Base-by-base conservation (phyloP, 83 land plant genomes). In the Larix sibirica region DNA sequence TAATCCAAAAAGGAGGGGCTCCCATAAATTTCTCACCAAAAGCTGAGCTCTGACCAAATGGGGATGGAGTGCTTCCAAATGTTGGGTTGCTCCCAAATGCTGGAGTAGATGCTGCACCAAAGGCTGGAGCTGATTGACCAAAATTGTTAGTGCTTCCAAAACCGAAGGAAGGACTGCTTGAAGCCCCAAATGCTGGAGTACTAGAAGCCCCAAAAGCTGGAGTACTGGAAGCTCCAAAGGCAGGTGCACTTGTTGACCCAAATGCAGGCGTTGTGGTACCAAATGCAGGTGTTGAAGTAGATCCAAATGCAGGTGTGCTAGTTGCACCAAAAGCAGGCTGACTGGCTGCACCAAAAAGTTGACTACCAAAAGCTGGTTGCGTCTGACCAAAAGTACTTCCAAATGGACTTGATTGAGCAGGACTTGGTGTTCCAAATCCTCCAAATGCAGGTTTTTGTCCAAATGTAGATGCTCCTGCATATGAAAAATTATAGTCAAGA, bases 401-500 rank as follows among this genome's bases (percentile, higher is more conserved):
- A 89, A 94, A 94, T 44, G 96, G 95, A 81, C 87, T 90, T 69
- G 95, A 40, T 83, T 88, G 95, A 60, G 84, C 71, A 54, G 96
- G 77, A 67, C 86, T 84, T 59, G 80, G 80, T 38, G 93, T 90
- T 38, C 95, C 95, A 88, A 94, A 94, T 0, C 89, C 86, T 42
- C 92, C 95, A 85, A 94, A 94, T 33, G 88, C 83, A 81, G 96
- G 95, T 82, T 90, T 94, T 79, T 92, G 95, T 10, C 95, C 95
- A 81, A 94, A 94, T 4, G 82, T 44, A 64, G 93, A 84, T 65
- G 91, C 89, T 26, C 92, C 96, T 94, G 69, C 14, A 31, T 21
- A 81, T 40, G 60, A 33, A 62, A 62, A 76, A 38, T 13, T 56
- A 13, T 56, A 56, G 59, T 56, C 59, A 56, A 13, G 14, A 50